Evolutionary conservation across 768 basidiomycete genomes (phyloP).

Genomic region (Pisolithus tinctorius): DNA sequence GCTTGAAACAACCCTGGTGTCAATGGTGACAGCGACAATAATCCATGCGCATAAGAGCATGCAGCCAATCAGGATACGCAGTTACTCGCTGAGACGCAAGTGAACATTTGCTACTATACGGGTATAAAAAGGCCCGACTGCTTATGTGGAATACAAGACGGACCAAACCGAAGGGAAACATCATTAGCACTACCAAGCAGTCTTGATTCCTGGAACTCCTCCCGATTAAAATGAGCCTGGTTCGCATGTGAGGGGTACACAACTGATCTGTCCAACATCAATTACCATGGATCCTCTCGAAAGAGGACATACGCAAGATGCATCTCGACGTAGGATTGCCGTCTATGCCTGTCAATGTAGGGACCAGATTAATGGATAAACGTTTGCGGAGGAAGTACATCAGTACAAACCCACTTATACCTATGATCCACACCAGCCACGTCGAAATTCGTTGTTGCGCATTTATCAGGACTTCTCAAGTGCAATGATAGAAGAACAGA

Average conservation of each 20-base stretch:
- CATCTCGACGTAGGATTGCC: conserved; percentile 68
- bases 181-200: conserved; percentile 36
- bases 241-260: conserved; percentile 49
- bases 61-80: conserved; percentile 47
- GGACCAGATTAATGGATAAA: background rate
- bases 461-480: conserved; percentile 57
- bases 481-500: conserved; percentile 70
- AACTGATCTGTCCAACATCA: conserved; percentile 82
- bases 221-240: conserved; percentile 64
- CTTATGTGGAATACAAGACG: background rate
- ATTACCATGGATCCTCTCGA: conserved; percentile 45
- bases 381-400: conserved; percentile 26
- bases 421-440: conserved; percentile 62
- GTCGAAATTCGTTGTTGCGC: conserved; percentile 63
- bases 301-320: conserved; percentile 68
- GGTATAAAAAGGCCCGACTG: background rate
- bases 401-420: conserved; percentile 42
- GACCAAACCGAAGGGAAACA: background rate
- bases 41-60: conserved; percentile 64
- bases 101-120: no score
- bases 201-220: conserved; percentile 68
- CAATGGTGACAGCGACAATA: conserved; percentile 29
- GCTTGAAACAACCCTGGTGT: conserved; percentile 65
- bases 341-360: conserved; percentile 47
- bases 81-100: conserved; percentile 11